Evolutionary conservation across 331 rosid species (phyloP), one percentile per base, ranked within the genome.

Genomic region (Dryas integrifolia): DNA sequence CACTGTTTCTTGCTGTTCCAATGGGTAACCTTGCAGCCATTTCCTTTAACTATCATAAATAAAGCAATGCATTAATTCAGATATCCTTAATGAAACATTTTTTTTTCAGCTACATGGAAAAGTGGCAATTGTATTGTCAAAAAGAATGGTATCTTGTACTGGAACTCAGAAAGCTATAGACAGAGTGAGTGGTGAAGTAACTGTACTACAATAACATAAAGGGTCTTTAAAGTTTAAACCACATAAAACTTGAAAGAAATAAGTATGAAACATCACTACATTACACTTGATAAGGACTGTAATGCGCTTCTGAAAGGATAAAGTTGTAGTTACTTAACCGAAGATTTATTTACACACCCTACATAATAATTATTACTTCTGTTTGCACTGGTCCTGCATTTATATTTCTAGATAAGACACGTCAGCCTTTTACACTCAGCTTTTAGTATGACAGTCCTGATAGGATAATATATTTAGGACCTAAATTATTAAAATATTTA

Each of bases 1-100:
- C 71, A 35, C 64, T 59, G 57, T 49, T 77, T 65, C 74, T 72
- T 61, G 78, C 48, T 16, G 61, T 46, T 47, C 85, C 73, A 73
- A 78, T 47, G 15, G 85, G 82, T 73, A 81, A 55, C 76, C 82
- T 81, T 77, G 62, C 85, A 68, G 79, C 85, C 85, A 81, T 56
- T 8, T 81, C 85, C 72, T 81, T 81, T 15, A 81, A 63, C 85
- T 81, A 51, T 50, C 77, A 72, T 14, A 44, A 7, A 76, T 44
- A 47, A 30, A 41, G 45, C 39, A 18, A 61, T 68, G 9, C 3
- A 67, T 7, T 21, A 12, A 58, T 63, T 62, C 30, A 52, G 56
- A 72, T 21, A 30, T 7, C 3, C 24, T 24, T 63, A n/a, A 26
- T 61, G 3, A 30, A 57, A 46, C 56, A 44, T 21, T 13, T 46